Evolutionary conservation across 139 green algal species (phyloP).

Genomic region (Chlorella sp.): DNA sequence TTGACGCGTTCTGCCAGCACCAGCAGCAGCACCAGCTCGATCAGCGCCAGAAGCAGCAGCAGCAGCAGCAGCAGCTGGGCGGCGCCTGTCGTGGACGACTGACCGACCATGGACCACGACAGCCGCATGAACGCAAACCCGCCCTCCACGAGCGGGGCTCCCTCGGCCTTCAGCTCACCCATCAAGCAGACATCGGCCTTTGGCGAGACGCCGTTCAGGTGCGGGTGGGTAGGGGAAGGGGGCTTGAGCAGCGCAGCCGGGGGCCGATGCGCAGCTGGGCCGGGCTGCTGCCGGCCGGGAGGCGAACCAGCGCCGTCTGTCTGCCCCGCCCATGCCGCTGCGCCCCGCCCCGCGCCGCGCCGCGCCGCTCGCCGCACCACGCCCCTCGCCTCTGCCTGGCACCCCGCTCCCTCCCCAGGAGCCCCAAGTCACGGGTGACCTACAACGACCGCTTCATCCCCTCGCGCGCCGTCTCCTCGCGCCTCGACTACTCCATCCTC

Average conservation of each 20-base stretch:
- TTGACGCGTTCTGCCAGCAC: background rate
- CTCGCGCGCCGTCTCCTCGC: slow-evolving; percentile 55
- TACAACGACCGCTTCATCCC: slow-evolving; percentile 90
- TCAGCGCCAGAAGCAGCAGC: too few relatives aligned
- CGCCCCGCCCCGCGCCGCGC: too few relatives aligned
- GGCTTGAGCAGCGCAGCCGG: background rate
- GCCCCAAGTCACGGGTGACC: slow-evolving; percentile 38
- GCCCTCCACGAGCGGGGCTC: slow-evolving; percentile 16
- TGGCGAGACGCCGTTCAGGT: slow-evolving; percentile 1
- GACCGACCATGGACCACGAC: slow-evolving; percentile 11
- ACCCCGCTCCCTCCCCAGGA: background rate
- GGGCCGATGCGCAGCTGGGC: too few relatives aligned
- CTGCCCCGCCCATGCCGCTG: too few relatives aligned
- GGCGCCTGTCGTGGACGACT: background rate
- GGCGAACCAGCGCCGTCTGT: too few relatives aligned
- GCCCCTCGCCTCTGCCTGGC: too few relatives aligned
- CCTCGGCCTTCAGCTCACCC: slow-evolving; percentile 5
- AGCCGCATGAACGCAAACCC: background rate
- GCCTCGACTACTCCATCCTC: slow-evolving; percentile 75
- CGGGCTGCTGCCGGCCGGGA: too few relatives aligned
- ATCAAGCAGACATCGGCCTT: background rate
- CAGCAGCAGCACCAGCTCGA: background rate
- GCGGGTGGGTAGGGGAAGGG: too few relatives aligned
- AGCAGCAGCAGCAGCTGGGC: background rate
- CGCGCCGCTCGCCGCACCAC: too few relatives aligned